A percentile compares a stretch with the other conserved stretches of the same genome.
phyloP scores from a whole-genome alignment of 208 protist genomes.

The Crithidia thermophila region DNA sequence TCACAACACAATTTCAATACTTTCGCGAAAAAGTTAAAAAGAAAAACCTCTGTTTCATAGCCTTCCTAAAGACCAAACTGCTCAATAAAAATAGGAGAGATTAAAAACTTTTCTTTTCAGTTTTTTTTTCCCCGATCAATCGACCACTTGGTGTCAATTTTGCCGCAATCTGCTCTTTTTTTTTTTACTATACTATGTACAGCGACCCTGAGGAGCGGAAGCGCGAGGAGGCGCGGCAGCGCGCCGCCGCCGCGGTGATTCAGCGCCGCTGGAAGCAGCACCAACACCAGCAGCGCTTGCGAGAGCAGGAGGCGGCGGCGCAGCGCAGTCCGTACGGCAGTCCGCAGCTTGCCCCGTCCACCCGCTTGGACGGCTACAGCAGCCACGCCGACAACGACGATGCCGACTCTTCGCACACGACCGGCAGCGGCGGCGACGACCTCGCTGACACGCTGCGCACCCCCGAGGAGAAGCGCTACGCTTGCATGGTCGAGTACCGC shows the following conservation, averaged over 20 bases:
- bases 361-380: slow-evolving; percentile 11
- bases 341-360: background rate
- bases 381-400: slow-evolving; percentile 3
- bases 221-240: slow-evolving; percentile 54
- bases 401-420: slow-evolving; percentile 8
- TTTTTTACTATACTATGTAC: too few species aligned
- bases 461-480: slow-evolving; percentile 36
- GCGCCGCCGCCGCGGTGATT: slow-evolving; percentile 63
- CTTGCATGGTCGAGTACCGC: slow-evolving; percentile 65
- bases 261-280: slow-evolving; percentile 72
- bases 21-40: too few species aligned
- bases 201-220: slow-evolving; percentile 49
- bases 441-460: slow-evolving; percentile 16
- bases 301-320: slow-evolving; percentile 18
- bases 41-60: too few species aligned
- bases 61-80: too few species aligned
- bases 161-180: too few species aligned
- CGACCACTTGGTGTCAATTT: too few species aligned
- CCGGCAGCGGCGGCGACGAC: slow-evolving; percentile 18
- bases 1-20: too few species aligned
- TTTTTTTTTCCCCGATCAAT: too few species aligned
- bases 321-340: slow-evolving; percentile 12
- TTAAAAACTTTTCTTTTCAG: too few species aligned
- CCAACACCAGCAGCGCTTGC: slow-evolving; percentile 28
- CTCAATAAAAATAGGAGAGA: too few species aligned